phyloP scores from a whole-genome alignment of 495 filamentous ascomycete genomes.

The Aspergillus sclerotiicarbonarius region DNA sequence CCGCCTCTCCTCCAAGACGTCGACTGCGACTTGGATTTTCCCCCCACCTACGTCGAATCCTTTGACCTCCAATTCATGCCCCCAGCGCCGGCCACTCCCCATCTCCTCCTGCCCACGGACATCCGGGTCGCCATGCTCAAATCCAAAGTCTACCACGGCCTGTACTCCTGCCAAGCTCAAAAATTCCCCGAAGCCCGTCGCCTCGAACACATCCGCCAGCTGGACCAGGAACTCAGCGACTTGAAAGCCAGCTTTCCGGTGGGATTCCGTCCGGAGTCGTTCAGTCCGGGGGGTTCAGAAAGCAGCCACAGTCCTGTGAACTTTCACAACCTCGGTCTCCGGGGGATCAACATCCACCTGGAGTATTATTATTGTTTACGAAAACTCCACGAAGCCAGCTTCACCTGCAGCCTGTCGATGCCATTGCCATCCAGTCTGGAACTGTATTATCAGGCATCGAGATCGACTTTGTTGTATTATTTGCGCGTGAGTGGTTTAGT shows the following conservation, averaged over 20 bases:
- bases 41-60: slow-evolving; percentile 20
- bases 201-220: slow-evolving; percentile 26
- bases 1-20: slow-evolving; percentile 29
- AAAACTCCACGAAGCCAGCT: slow-evolving; percentile 28
- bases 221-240: slow-evolving; percentile 28
- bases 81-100: slow-evolving; percentile 19
- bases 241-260: slow-evolving; percentile 21
- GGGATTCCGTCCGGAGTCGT: slow-evolving; percentile 19
- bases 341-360: slow-evolving; percentile 28
- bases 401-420: slow-evolving; percentile 3
- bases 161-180: slow-evolving; percentile 22
- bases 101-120: slow-evolving; percentile 30
- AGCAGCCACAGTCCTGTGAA: slow-evolving; percentile 4
- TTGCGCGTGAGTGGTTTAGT: slow-evolving; percentile 27
- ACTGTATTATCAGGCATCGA: slow-evolving; percentile 24
- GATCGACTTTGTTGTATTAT: slow-evolving; percentile 28
- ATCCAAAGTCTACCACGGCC: slow-evolving; percentile 25
- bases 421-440: slow-evolving; percentile 25
- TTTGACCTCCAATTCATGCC: slow-evolving; percentile 25
- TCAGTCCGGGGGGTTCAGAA: slow-evolving; percentile 12
- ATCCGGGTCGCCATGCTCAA: slow-evolving; percentile 29
- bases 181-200: slow-evolving; percentile 19
- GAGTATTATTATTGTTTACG: slow-evolving; percentile 31
- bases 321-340: slow-evolving; percentile 30
- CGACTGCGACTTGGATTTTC: slow-evolving; percentile 32